Base-by-base conservation (phyloP, 495 filamentous ascomycete genomes). In the Tuber microsphaerosporum region DNA sequence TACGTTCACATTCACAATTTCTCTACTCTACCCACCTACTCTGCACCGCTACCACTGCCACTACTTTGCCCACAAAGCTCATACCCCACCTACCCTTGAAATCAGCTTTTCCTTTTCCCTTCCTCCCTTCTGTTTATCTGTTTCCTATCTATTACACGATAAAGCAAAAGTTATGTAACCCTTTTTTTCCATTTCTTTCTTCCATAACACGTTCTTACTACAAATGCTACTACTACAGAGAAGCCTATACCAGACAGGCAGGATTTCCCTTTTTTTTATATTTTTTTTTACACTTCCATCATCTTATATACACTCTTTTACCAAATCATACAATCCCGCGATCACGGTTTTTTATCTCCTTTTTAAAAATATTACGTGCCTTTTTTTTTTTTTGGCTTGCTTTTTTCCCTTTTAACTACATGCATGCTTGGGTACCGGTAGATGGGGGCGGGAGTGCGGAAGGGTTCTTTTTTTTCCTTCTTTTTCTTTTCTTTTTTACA, bases 401-500 rank as follows among this genome's bases (percentile, higher is more conserved):
- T 31, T 43, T 56, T 70, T 41, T 45, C 71, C 68, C 51, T 76
- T 76, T 68, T 46, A 26, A 75, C 61, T 73, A 69, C 78, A 71
- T 73, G 69, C 26, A n/a, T 41, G 44, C 51, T 46, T 72, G 71
- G 56, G 56, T 65, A 65, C 56, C n/a, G 56, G 56, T 65, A 65
- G 56, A 65, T 65, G 56, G 56, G 51, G 56, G 12, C 22, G 48
- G 56, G 56, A 65, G 56, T 65, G 56, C n/a, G 26, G 56, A 31
- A 65, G 56, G 56, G 56, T 56, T 26, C 51, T 41, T 46, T 46
- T 72, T 76, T 71, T 41, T 41, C n/a, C n/a, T 41, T 6, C 1
- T 34, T 71, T 69, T 56, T 31, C 7, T 56, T 41, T 43, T 71
- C 46, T 71, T 73, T 74, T 73, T 69, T 72, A 79, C 75, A 79